These are phyloP conservation scores for Bremia lactucae DNA, from an alignment of 352 stramenopile species.

Conservation along the genomic window DNA sequence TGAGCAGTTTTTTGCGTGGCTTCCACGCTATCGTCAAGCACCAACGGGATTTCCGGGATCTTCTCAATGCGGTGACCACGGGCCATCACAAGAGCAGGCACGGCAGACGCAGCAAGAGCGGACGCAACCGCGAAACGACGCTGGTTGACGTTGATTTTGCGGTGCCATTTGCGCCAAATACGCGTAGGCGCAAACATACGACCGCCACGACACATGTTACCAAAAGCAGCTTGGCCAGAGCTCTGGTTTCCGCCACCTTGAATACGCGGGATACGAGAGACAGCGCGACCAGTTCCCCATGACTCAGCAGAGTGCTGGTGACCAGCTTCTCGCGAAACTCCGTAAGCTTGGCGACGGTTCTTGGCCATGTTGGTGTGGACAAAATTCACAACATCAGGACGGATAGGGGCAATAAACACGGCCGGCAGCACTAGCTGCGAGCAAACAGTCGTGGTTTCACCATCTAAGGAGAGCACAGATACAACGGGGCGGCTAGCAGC, in stretches of 20 bases:
- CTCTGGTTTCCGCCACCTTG: slow-evolving; percentile 94
- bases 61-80: slow-evolving; percentile 96
- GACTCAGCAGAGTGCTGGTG: slow-evolving; percentile 96
- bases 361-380: slow-evolving; percentile 99
- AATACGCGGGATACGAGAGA: slow-evolving; percentile 99
- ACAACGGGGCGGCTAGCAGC: slow-evolving; percentile 93
- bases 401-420: slow-evolving; percentile 97
- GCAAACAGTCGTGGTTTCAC: slow-evolving; percentile 68
- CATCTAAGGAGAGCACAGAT: slow-evolving; percentile 88
- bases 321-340: slow-evolving; percentile 91
- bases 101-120: slow-evolving; percentile 92
- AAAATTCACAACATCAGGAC: slow-evolving; percentile 98
- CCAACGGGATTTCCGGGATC: slow-evolving; percentile 95
- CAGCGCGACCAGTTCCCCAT: slow-evolving; percentile 97
- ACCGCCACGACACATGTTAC: slow-evolving; percentile 97
- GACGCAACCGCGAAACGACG: slow-evolving; percentile 96
- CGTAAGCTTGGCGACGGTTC: slow-evolving; percentile 98
- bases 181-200: slow-evolving; percentile 99
- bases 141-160: slow-evolving; percentile 98
- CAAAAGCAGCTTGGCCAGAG: slow-evolving; percentile 97
- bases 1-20: slow-evolving; percentile 91
- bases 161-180: slow-evolving; percentile 98
- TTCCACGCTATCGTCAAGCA: slow-evolving; percentile 91
- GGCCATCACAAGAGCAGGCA: slow-evolving; percentile 95
- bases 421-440: slow-evolving; percentile 88